phyloP scores from a whole-genome alignment of 2,329 filamentous ascomycete genomes.

The Fusarium staphyleae region DNA sequence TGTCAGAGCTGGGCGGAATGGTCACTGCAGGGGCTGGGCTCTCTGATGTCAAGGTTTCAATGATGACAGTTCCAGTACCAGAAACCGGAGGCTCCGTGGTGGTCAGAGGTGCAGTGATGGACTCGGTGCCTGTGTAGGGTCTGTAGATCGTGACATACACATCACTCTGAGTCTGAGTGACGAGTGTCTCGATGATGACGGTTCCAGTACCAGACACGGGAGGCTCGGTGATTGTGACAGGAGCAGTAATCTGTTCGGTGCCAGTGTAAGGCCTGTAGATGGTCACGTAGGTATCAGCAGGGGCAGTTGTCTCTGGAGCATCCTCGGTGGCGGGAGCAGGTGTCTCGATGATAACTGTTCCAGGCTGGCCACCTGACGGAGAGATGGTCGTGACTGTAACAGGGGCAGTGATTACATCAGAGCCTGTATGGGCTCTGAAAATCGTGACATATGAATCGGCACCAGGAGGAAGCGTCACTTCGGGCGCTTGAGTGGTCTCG shows the following conservation, averaged over 20 bases:
- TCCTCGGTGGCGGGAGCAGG: neutral
- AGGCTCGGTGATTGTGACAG: conserved; percentile 21
- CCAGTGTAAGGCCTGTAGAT: conserved; percentile 28
- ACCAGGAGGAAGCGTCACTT: neutral
- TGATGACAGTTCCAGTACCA: neutral
- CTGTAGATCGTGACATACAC: conserved; percentile 23
- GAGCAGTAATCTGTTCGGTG: conserved; percentile 13
- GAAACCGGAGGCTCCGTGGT: conserved; percentile 5
- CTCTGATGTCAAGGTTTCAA: neutral
- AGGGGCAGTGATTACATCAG: conserved; percentile 2
- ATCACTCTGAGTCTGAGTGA: conserved; percentile 4
- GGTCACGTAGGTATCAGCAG: conserved; percentile 24
- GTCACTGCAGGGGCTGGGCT: neutral
- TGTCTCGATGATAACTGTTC: conserved; percentile 20
- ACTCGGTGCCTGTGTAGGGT: conserved; percentile 13
- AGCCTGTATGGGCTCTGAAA: conserved; percentile 6
- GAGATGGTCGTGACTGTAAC: conserved; percentile 8
- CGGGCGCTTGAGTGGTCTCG: neutral
- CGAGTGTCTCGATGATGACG: conserved; percentile 22
- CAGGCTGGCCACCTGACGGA: conserved; percentile 2
- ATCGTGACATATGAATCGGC: neutral
- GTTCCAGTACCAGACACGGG: conserved; percentile 13
- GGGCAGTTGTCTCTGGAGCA: neutral
- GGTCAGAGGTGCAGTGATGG: conserved; percentile 16
- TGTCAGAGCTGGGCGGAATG: neutral